Base-by-base conservation (phyloP, 345 rosid species). In the Barbarea vulgaris region DNA sequence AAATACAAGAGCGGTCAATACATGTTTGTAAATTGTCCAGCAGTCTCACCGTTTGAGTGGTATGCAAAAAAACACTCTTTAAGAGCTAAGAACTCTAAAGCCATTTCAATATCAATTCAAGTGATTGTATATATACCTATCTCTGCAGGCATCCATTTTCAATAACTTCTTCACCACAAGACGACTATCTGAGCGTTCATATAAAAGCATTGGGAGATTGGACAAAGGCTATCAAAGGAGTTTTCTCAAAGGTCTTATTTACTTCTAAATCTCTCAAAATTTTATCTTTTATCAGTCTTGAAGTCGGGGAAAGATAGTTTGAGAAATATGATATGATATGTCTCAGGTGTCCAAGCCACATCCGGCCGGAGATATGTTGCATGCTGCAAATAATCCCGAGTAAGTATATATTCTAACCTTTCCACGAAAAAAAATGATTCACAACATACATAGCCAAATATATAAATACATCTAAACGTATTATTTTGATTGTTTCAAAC, bases 121-220 rank as follows among this genome's bases (percentile, higher is more conserved):
- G 30, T 54, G 69, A 47, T 41, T 11, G 19, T 42, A 53, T 79
- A 88, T 85, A 11, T 33, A 4, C 36, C 4, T 37, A 4, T 47
- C 4, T 37, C 81, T 87, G 85, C 83, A 91, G 97, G 96, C 98
- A 93, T 69, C 98, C 98, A 30, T 93, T 93, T 82, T 90, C 96
- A 18, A 93, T 90, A 52, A 93, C 98, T 27, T 90, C 96, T 22
- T 84, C 98, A 21, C 98, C 98, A 15, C 89, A 89, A 61, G 95
- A 93, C 10, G 93, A 90, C 79, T 81, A 83, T 77, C 77, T 93
- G 3, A 90, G 98, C 65, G 95, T 93, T 55, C 98, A 93, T 77
- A 88, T 93, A 46, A 80, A 93, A 76, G 81, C 91, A 14, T 53
- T 79, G 1, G 98, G 98, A 18, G 98, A 93, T 56, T 93, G 98